These are phyloP conservation scores for Solanum gandarillasii DNA, from an alignment of 257 asterid genomes.

Conservation along the genomic window DNA sequence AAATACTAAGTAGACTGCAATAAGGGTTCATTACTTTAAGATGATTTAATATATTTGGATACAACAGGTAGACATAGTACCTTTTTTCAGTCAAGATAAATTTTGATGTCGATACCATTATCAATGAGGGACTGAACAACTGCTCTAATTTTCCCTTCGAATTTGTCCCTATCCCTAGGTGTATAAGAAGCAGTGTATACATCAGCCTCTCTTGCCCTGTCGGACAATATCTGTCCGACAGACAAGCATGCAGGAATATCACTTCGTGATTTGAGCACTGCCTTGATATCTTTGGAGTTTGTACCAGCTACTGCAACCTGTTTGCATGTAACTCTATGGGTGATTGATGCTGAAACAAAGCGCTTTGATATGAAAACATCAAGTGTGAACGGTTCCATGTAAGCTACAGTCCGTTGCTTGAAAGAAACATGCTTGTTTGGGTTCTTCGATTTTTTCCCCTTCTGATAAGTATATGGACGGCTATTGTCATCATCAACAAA, in stretches of 20 bases:
- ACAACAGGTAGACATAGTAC: not conserved
- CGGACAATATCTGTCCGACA: conserved; percentile 62
- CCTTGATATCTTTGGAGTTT: conserved; percentile 86
- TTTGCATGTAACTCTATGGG: conserved; percentile 90
- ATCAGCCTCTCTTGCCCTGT: conserved; percentile 90
- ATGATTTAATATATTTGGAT: not conserved
- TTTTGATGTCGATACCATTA: conserved; percentile 76
- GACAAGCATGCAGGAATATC: conserved; percentile 91
- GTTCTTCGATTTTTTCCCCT: conserved; percentile 70
- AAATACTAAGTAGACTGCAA: not conserved
- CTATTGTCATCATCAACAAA: conserved; percentile 80
- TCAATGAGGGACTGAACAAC: conserved; percentile 92
- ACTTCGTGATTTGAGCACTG: conserved; percentile 69
- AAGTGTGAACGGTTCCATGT: conserved; percentile 88
- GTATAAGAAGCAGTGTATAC: conserved; percentile 79
- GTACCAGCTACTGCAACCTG: conserved; percentile 98
- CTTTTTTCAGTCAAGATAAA: conserved; percentile 62
- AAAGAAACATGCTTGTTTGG: conserved; percentile 71
- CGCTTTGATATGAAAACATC: conserved; percentile 87
- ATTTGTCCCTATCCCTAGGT: conserved; percentile 86
- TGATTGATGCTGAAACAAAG: conserved; percentile 82
- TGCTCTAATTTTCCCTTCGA: conserved; percentile 93
- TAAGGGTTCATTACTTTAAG: not conserved
- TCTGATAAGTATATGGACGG: conserved; percentile 80
- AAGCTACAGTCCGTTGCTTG: conserved; percentile 83